phyloP scores from a whole-genome alignment of 2,329 filamentous ascomycete species.

The Cladophialophora carrionii region DNA sequence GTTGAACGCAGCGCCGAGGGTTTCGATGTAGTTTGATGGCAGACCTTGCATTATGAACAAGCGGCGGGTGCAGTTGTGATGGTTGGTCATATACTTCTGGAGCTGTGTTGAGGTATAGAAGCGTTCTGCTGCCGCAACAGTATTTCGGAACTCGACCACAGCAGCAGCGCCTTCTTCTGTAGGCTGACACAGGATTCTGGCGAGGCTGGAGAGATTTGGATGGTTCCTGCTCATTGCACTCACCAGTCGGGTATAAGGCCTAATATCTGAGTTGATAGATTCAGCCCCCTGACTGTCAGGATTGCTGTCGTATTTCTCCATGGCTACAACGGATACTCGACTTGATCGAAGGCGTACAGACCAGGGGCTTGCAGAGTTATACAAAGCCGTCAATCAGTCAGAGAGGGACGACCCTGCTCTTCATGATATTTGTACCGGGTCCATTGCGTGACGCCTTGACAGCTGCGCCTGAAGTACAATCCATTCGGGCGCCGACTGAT shows the following conservation, averaged over 20 bases:
- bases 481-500: not conserved
- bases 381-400: not conserved
- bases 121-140: not conserved
- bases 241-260: not conserved
- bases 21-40: slow-evolving; percentile 4
- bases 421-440: not conserved
- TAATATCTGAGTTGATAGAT: not conserved
- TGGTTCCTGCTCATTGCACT: not conserved
- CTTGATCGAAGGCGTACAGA: not conserved
- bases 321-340: not conserved
- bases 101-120: not conserved
- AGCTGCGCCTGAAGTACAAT: not conserved
- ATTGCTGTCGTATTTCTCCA: not conserved
- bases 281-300: not conserved
- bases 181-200: not conserved
- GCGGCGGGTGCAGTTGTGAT: not conserved
- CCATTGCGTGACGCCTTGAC: not conserved
- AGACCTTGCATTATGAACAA: slow-evolving; percentile 4
- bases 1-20: slow-evolving; percentile 6
- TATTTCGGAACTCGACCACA: not conserved
- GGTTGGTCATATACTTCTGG: not conserved
- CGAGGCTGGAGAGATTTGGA: not conserved
- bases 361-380: not conserved
- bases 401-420: not conserved
- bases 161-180: not conserved